Conservation (phyloP, 768 basidiomycete genomes). For the Lactarius evosmus region DNA sequence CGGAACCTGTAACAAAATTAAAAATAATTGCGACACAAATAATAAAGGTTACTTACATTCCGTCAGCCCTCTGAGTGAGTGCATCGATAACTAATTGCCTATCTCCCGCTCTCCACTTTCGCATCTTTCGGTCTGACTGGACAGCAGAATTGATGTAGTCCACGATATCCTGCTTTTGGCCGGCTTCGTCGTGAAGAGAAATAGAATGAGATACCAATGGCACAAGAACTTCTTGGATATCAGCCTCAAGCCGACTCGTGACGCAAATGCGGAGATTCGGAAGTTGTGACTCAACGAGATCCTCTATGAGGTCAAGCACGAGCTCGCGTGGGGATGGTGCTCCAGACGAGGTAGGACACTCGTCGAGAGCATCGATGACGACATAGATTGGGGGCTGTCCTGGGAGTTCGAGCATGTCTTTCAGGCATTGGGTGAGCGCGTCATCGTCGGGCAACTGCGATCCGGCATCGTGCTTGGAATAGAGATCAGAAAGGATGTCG, state of each 20-base stretch:
- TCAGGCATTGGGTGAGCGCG: not conserved
- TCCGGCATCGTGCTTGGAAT: not conserved
- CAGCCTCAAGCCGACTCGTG: slow-evolving; percentile 5
- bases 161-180: not conserved
- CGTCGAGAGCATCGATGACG: slow-evolving; percentile 9
- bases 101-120: not conserved
- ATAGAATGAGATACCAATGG: not conserved
- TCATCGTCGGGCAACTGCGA: not conserved
- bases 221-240: not conserved
- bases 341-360: slow-evolving; percentile 3
- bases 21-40: not conserved
- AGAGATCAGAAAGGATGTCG: not conserved
- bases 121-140: not conserved
- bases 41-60: not conserved
- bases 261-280: slow-evolving; percentile 1
- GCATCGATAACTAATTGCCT: not conserved
- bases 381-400: not conserved
- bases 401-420: not conserved
- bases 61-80: not conserved
- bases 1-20: not conserved
- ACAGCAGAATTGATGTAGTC: not conserved
- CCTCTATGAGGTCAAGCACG: not conserved
- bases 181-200: not conserved
- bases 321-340: not conserved
- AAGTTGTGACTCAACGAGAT: not conserved